Base-by-base conservation (phyloP, 164 flowering plant species). In the Protea cynaroides region DNA sequence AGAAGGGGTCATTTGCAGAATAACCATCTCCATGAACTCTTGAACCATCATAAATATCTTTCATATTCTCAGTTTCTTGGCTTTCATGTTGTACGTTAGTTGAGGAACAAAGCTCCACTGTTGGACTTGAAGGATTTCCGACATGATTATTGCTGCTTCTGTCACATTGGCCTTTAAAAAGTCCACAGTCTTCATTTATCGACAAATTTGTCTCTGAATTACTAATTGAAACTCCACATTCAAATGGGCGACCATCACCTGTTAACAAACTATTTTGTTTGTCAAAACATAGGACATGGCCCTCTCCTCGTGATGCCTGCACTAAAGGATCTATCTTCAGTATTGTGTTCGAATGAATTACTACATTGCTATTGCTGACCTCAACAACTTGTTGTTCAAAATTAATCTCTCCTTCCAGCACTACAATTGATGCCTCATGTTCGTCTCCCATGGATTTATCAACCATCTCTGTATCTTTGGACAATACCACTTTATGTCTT, bases 21-120 rank as follows among this genome's bases (percentile, higher is more conserved):
- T 24, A 8, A 13, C 56, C 66, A 6, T 53, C 78, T 58, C 25
- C 34, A 22, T 37, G 34, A 56, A 34, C 62, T 51, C 67, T 64
- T 25, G 37, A 46, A 67, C 57, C 40, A 69, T 65, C 62, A 64
- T 64, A 5, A 53, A 9, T 56, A 58, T 57, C 73, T 57, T 70
- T 54, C 1, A 43, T 23, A 65, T 61, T 69, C 61, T 46, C 71
- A 60, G 53, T 37, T 21, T 25, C 69, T 25, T 56, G 67, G 47
- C 64, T 38, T 62, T 59, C 77, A 25, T 59, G 60, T 65, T 9
- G 19, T 37, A 57, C 7, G 69, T 74, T 66, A 71, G 73, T 63
- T 59, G 79, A 71, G 52, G 71, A 66, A 29, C 34, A 55, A 12
- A 61, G 60, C 21, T 67, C 65, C 51, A 43, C 73, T 47, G 51